Conservation (phyloP, 164 flowering plant genomes). For the Nymphaea thermarum region DNA sequence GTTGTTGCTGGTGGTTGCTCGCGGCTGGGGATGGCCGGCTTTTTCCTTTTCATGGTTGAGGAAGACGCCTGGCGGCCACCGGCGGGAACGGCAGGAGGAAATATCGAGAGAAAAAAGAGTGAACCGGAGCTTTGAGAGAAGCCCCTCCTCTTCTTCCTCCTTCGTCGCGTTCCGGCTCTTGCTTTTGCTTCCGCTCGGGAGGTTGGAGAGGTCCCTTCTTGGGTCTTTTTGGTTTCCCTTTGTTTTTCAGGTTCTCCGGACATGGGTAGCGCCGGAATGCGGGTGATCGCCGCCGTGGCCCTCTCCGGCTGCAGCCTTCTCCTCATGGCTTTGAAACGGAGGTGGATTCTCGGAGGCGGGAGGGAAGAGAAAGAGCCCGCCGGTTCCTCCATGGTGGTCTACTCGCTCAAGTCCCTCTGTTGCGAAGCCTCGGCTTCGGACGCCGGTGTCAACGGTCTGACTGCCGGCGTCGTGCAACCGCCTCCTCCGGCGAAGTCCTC, state of each 20-base stretch:
- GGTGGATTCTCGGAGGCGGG: neutral
- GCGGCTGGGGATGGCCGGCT: neutral
- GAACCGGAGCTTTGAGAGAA: too few relatives aligned
- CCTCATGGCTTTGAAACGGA: slow-evolving; percentile 1
- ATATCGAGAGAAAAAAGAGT: too few relatives aligned
- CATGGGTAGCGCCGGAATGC: slow-evolving; percentile 3
- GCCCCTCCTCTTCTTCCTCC: too few relatives aligned
- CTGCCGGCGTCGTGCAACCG: neutral
- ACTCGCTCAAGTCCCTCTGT: neutral
- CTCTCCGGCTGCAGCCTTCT: slow-evolving; percentile 12
- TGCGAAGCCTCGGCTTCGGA: neutral
- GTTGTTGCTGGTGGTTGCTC: neutral
- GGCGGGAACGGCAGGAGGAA: neutral
- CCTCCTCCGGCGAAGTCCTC: neutral
- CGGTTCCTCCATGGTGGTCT: neutral
- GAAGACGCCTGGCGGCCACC: neutral
- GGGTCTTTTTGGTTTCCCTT: neutral
- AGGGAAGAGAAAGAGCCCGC: neutral
- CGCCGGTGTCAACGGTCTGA: too few relatives aligned
- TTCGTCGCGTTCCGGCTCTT: too few relatives aligned
- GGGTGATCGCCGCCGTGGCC: slow-evolving; percentile 2
- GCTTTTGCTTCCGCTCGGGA: too few relatives aligned
- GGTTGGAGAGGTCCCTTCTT: too few relatives aligned
- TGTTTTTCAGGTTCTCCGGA: neutral
- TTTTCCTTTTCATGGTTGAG: neutral